A percentile compares a stretch with the other conserved stretches of the same genome.
Evolutionary conservation across 805 yeast species (phyloP).

Genomic region (Allodekkera sacchari): DNA sequence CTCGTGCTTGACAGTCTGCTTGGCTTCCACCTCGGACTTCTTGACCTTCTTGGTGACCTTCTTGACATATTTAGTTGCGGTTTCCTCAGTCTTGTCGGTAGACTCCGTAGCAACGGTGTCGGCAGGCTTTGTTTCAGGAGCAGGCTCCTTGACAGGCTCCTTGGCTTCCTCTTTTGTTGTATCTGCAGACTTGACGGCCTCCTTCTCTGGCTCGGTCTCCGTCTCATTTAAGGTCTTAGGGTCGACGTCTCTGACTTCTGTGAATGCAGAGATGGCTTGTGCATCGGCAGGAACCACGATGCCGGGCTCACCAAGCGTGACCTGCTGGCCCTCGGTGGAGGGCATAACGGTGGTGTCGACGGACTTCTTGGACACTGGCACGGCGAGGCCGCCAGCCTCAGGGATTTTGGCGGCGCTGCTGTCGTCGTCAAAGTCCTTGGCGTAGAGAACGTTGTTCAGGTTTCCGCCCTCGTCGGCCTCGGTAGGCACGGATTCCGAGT

Average conservation of each 20-base stretch:
- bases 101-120: conserved; percentile 1
- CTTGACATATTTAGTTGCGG: conserved; percentile 24
- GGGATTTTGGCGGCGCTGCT: conserved; percentile 29
- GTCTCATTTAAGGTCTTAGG: conserved; percentile 48
- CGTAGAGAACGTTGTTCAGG: conserved; percentile 42
- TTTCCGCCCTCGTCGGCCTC: conserved; percentile 43
- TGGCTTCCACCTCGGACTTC: conserved; percentile 13
- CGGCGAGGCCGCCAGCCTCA: conserved; percentile 38
- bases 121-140: conserved; percentile 8
- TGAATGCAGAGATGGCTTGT: conserved; percentile 57
- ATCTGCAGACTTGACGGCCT: conserved; percentile 5
- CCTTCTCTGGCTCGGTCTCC: conserved; percentile 12
- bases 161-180: background rate
- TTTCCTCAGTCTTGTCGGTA: conserved; percentile 1
- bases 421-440: conserved; percentile 25
- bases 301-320: conserved; percentile 65
- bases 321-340: conserved; percentile 33
- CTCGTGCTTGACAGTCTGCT: conserved; percentile 23
- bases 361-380: conserved; percentile 12
- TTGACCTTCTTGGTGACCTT: conserved; percentile 23
- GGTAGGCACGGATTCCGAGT: conserved; percentile 29
- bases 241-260: conserved; percentile 47
- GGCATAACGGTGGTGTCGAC: conserved; percentile 24
- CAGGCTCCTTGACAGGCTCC: conserved; percentile 34
- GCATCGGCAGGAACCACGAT: conserved; percentile 57